A percentile compares a stretch with the other conserved stretches of the same genome.
Evolutionary conservation across 306 rosid genomes (phyloP).

Genomic region (Prinsepia uniflora): DNA sequence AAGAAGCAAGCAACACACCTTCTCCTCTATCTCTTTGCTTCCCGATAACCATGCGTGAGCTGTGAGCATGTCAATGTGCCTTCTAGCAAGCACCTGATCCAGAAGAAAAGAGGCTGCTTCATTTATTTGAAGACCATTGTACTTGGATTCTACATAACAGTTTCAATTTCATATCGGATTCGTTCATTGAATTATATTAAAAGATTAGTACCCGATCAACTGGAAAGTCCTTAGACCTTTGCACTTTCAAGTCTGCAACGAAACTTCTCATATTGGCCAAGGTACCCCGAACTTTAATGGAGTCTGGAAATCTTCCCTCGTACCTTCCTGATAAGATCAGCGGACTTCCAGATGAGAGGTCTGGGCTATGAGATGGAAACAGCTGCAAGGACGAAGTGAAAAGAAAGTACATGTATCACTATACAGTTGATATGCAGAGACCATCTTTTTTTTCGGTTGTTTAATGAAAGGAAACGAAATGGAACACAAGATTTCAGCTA

Average conservation of each 20-base stretch:
- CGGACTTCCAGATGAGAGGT: slow-evolving; percentile 68
- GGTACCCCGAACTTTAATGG: slow-evolving; percentile 58
- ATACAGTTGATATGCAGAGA: neutral
- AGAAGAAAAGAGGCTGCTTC: neutral
- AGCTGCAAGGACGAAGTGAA: slow-evolving; percentile 43
- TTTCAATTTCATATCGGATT: neutral
- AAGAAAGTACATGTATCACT: slow-evolving; percentile 14
- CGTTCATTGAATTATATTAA: neutral
- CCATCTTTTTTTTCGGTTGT: no score
- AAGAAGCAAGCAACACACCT: slow-evolving; percentile 46
- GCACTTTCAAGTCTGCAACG: slow-evolving; percentile 53
- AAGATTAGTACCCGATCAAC: slow-evolving; percentile 57
- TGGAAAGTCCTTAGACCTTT: slow-evolving; percentile 67
- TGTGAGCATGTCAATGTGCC: slow-evolving; percentile 69
- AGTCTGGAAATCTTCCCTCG: slow-evolving; percentile 63
- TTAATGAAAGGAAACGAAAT: neutral
- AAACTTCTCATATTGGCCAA: slow-evolving; percentile 66
- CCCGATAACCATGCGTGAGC: slow-evolving; percentile 72
- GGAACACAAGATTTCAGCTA: slow-evolving; percentile 11
- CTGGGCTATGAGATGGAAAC: slow-evolving; percentile 64
- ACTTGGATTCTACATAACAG: neutral
- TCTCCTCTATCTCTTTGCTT: slow-evolving; percentile 71
- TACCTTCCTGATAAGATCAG: slow-evolving; percentile 87
- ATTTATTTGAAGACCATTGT: neutral
- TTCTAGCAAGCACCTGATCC: slow-evolving; percentile 72